phyloP scores from a whole-genome alignment of 2,329 filamentous ascomycete species.

The Aspergillus ochraceus region DNA sequence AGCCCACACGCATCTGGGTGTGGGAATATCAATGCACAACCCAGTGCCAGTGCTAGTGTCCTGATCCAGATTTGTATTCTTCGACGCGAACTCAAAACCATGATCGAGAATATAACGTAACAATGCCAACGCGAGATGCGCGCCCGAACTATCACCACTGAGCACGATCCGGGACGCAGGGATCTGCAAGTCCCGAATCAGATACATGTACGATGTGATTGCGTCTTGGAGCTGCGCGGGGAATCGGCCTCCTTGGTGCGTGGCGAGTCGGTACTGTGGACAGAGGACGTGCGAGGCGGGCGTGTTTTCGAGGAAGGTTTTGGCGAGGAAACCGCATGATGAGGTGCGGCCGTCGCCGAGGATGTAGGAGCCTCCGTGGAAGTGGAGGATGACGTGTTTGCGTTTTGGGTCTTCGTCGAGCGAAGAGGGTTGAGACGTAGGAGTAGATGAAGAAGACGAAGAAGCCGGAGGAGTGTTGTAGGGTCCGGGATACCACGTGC shows the following conservation, averaged over 20 bases:
- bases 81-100: no score
- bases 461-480: background rate
- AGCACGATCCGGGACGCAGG: conserved; percentile 21
- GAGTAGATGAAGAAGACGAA: no score
- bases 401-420: background rate
- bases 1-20: conserved; percentile 14
- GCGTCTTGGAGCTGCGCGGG: conserved; percentile 25
- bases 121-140: conserved; percentile 19
- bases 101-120: conserved; percentile 19
- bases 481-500: background rate
- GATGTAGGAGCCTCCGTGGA: background rate
- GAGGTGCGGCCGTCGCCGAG: background rate
- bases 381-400: background rate
- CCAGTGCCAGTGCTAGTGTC: no score
- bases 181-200: conserved; percentile 19
- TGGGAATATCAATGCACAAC: background rate
- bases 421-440: no score
- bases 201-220: conserved; percentile 23
- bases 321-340: background rate
- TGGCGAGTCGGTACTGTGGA: background rate
- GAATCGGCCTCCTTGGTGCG: background rate
- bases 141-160: conserved; percentile 23
- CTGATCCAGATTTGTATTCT: no score
- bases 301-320: background rate
- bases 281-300: background rate